Conservation (phyloP, 2,329 filamentous ascomycete genomes). For the Thielaviopsis populi region DNA sequence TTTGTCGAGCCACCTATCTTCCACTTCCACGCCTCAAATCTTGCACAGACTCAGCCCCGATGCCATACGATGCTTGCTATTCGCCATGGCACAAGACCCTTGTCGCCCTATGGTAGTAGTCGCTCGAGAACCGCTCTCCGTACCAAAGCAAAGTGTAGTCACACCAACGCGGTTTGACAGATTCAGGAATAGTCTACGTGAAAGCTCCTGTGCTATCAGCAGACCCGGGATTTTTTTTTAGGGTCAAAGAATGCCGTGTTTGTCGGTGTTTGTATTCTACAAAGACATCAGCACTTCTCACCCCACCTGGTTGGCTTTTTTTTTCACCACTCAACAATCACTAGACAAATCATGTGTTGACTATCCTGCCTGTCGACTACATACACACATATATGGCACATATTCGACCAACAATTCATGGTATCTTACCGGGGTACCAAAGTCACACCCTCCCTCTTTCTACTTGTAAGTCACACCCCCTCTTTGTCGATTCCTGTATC, state of each 20-base stretch:
- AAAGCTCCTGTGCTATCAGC: neutral
- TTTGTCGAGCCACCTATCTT: neutral
- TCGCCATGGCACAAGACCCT: constrained; percentile 2
- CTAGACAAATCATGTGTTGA: neutral
- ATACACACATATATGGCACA: neutral
- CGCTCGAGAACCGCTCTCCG: neutral
- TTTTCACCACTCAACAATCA: neutral
- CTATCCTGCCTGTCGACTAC: neutral
- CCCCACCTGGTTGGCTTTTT: neutral
- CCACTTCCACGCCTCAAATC: constrained; percentile 2
- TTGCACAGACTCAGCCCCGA: constrained; percentile 5
- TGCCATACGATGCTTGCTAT: neutral
- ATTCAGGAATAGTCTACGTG: neutral
- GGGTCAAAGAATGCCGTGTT: neutral
- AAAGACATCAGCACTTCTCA: neutral
- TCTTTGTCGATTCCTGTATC: neutral
- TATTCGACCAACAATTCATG: neutral
- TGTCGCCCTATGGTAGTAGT: neutral
- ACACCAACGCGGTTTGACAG: constrained; percentile 1
- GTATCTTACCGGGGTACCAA: neutral
- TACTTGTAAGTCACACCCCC: neutral
- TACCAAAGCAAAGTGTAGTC: neutral
- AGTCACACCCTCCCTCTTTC: neutral
- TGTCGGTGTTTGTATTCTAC: neutral
- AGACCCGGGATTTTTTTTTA: neutral